Percentiles rank a stretch among this genome's conserved stretches.
Conservation (phyloP, 257 asterid species). For the Dorcoceras hygrometricum region DNA sequence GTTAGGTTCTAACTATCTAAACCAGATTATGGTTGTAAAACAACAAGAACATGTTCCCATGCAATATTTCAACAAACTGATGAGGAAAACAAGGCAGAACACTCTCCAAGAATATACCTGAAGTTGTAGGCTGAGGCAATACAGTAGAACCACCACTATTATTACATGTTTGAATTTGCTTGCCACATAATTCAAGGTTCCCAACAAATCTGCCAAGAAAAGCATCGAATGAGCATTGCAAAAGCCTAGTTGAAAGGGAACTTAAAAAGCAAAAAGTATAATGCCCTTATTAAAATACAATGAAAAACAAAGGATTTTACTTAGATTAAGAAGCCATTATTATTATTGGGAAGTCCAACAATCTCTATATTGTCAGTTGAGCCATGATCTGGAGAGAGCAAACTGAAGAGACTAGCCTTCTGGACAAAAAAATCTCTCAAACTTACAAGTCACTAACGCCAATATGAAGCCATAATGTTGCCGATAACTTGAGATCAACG, state of each 20-base stretch:
- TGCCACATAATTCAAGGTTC: slow-evolving; percentile 87
- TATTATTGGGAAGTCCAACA: slow-evolving; percentile 11
- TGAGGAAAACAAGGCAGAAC: background rate
- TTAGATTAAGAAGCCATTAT: slow-evolving; percentile 12
- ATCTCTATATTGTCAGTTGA: background rate
- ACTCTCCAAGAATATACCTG: slow-evolving; percentile 41
- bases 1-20: slow-evolving; percentile 1
- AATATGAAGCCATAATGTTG: background rate
- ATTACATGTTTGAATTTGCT: slow-evolving; percentile 64
- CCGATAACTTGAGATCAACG: background rate
- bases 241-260: background rate
- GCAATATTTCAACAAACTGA: background rate
- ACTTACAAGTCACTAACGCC: background rate
- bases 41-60: slow-evolving; percentile 11
- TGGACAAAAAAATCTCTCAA: background rate
- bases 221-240: slow-evolving; percentile 23
- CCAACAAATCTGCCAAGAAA: slow-evolving; percentile 69
- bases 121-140: slow-evolving; percentile 36
- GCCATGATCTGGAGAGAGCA: background rate
- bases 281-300: slow-evolving; percentile 13
- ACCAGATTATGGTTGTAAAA: slow-evolving; percentile 5
- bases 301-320: slow-evolving; percentile 16
- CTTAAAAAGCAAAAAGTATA: background rate
- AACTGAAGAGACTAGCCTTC: background rate
- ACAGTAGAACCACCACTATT: slow-evolving; percentile 44